Evolutionary conservation across 129 eudicot genomes (phyloP).

Genomic region (Flaveria robusta): DNA sequence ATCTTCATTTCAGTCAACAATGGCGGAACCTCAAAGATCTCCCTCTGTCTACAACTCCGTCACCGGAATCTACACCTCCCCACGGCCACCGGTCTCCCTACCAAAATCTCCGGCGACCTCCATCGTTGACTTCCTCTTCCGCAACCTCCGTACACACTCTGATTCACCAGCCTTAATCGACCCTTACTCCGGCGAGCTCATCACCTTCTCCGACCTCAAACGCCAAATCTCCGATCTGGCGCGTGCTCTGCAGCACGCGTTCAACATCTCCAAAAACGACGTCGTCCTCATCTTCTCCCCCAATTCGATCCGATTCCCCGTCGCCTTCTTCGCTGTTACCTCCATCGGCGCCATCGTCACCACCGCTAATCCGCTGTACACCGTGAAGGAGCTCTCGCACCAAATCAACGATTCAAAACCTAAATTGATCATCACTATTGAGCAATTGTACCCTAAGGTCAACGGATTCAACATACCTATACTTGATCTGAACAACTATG

Average conservation of each 20-base stretch:
- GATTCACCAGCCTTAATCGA: constrained; percentile 39
- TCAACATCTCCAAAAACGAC: constrained; percentile 31
- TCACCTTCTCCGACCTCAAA: constrained; percentile 36
- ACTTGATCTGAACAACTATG: constrained; percentile 9
- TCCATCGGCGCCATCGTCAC: constrained; percentile 46
- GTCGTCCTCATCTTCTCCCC: constrained; percentile 50
- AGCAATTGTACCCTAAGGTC: constrained; percentile 25
- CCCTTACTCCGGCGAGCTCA: constrained; percentile 23
- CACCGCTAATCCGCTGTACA: constrained; percentile 42
- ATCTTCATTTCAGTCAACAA: constrained; percentile 21
- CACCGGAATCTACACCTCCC: constrained; percentile 40
- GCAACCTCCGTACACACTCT: constrained; percentile 26
- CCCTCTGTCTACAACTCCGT: constrained; percentile 16
- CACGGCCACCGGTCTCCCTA: constrained; percentile 35
- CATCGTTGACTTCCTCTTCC: constrained; percentile 38
- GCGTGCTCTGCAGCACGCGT: background rate
- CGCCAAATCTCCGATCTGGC: constrained; percentile 25
- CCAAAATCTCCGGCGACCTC: constrained; percentile 31
- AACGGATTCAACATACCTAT: constrained; percentile 26
- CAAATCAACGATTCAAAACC: constrained; percentile 39
- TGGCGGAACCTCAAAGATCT: constrained; percentile 9
- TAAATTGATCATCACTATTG: constrained; percentile 36
- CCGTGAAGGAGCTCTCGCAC: constrained; percentile 37
- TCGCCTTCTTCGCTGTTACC: constrained; percentile 39
- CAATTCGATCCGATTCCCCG: constrained; percentile 42